Conservation (phyloP, 2,329 filamentous ascomycete genomes). For the Phialemoniopsis sp. region DNA sequence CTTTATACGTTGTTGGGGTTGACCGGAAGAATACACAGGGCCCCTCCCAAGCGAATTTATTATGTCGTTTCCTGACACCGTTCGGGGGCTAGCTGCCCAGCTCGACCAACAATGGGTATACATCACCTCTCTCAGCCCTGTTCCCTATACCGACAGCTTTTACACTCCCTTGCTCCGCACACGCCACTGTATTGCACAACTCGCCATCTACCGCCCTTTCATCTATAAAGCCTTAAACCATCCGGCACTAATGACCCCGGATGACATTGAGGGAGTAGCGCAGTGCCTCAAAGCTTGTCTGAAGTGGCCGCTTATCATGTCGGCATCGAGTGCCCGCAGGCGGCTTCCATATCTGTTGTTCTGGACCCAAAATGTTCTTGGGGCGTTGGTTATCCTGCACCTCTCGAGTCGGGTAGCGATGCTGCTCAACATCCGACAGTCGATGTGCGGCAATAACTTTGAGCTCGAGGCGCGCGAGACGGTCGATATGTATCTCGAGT, state of each 20-base stretch:
- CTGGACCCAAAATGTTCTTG: slow-evolving; percentile 59
- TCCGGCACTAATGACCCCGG: slow-evolving; percentile 45
- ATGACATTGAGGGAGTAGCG: slow-evolving; percentile 51
- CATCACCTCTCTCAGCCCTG: slow-evolving; percentile 34
- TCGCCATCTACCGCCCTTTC: slow-evolving; percentile 53
- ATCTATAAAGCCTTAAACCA: slow-evolving; percentile 57
- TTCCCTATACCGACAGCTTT: slow-evolving; percentile 48
- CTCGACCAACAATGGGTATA: slow-evolving; percentile 56
- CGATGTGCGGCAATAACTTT: slow-evolving; percentile 42
- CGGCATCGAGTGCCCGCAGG: slow-evolving; percentile 53
- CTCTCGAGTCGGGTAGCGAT: slow-evolving; percentile 47
- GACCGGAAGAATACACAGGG: too few species aligned
- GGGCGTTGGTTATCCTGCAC: slow-evolving; percentile 52
- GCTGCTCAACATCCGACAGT: slow-evolving; percentile 42
- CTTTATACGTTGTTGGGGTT: too few species aligned
- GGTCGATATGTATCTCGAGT: slow-evolving; percentile 49
- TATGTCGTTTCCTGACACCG: slow-evolving; percentile 23
- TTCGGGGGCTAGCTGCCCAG: slow-evolving; percentile 47
- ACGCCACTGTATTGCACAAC: slow-evolving; percentile 55
- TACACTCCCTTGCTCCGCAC: slow-evolving; percentile 54
- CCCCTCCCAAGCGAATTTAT: too few species aligned
- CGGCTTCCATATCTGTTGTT: slow-evolving; percentile 55
- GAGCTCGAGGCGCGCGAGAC: slow-evolving; percentile 47
- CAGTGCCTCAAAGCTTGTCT: slow-evolving; percentile 54
- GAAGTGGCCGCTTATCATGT: slow-evolving; percentile 56